A percentile compares a stretch with the other conserved stretches of the same genome.
These are phyloP conservation scores for Entoloma clypeatum DNA, from an alignment of 1,284 basidiomycete genomes.

Conservation along the genomic window DNA sequence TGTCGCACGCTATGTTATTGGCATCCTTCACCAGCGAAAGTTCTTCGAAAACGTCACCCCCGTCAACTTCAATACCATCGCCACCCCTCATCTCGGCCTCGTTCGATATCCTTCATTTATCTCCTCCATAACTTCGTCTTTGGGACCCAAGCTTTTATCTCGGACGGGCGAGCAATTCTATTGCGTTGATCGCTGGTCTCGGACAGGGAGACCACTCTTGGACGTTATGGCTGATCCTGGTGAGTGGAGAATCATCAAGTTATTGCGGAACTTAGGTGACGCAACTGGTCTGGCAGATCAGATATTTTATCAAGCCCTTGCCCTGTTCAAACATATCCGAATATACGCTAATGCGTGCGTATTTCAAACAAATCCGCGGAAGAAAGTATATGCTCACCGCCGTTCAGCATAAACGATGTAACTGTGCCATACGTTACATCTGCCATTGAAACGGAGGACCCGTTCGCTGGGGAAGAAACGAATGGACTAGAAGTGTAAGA, in stretches of 20 bases:
- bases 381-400: not conserved
- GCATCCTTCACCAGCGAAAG: constrained; percentile 59
- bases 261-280: constrained; percentile 17
- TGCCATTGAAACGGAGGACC: constrained; percentile 67
- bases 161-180: constrained; percentile 84
- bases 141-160: constrained; percentile 68
- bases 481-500: constrained; percentile 64
- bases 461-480: constrained; percentile 55
- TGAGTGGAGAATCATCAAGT: constrained; percentile 31
- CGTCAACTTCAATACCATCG: constrained; percentile 79
- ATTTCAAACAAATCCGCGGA: constrained; percentile 5
- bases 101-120: constrained; percentile 57
- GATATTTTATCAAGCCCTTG: constrained; percentile 75
- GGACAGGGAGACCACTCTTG: constrained; percentile 65
- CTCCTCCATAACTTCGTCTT: constrained; percentile 50
- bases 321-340: constrained; percentile 63
- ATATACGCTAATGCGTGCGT: constrained; percentile 85
- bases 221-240: constrained; percentile 86
- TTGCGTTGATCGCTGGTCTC: constrained; percentile 70
- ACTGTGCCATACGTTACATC: constrained; percentile 84
- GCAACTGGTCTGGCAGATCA: constrained; percentile 41
- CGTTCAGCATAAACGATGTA: constrained; percentile 58
- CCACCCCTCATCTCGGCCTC: constrained; percentile 78
- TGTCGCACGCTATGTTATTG: constrained; percentile 74
- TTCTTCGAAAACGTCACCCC: constrained; percentile 70